phyloP scores from a whole-genome alignment of 768 basidiomycete species.

The Symmetrospora coprosmae region DNA sequence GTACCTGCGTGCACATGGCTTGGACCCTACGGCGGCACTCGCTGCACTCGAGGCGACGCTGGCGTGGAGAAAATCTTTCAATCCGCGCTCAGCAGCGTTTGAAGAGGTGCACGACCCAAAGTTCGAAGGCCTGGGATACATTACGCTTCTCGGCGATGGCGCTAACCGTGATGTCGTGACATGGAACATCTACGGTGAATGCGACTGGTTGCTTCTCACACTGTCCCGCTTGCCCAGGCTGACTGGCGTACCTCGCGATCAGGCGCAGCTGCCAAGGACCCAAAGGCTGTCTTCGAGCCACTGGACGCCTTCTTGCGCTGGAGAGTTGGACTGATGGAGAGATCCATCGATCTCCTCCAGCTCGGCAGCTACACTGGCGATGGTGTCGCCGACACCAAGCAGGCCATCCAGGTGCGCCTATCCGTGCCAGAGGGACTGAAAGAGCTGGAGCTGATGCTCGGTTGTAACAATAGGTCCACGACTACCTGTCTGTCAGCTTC shows the following conservation, averaged over 20 bases:
- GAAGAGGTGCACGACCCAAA: background rate
- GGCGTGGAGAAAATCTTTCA: background rate
- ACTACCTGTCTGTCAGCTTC: background rate
- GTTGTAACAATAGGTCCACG: background rate
- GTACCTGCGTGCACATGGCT: background rate
- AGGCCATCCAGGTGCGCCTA: background rate
- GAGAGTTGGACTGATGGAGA: background rate
- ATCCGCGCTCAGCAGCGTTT: background rate
- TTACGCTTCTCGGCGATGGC: background rate
- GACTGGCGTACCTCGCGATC: too few relatives aligned
- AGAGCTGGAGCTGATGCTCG: too few relatives aligned
- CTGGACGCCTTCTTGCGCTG: background rate
- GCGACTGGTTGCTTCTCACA: background rate
- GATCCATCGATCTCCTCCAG: background rate
- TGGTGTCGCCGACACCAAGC: background rate
- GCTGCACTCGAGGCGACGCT: background rate
- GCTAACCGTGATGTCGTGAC: background rate
- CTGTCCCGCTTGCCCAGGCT: too few relatives aligned
- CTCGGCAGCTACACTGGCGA: background rate
- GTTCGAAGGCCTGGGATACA: background rate
- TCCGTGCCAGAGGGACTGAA: background rate
- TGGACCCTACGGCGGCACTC: background rate
- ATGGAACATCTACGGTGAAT: slow-evolving; percentile 2
- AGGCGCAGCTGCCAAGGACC: too few relatives aligned
- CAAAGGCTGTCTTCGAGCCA: background rate